A percentile compares a stretch with the other conserved stretches of the same genome.
Conservation (phyloP, 1,284 basidiomycete species). For the Irpex sp. region DNA sequence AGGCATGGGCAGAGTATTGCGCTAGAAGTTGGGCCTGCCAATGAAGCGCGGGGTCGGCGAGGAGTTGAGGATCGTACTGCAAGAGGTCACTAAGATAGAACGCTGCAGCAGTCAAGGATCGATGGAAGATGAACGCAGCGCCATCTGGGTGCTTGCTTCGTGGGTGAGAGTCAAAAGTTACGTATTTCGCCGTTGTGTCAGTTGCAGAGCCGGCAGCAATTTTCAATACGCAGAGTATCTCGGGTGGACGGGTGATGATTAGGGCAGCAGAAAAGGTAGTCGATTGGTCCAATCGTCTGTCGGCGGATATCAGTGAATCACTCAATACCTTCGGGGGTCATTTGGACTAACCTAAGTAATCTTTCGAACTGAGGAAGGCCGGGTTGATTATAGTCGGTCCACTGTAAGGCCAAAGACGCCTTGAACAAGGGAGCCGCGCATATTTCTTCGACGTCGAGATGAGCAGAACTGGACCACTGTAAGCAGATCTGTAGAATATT, state of each 20-base stretch:
- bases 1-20: constrained; percentile 55
- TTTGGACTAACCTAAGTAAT: constrained; percentile 40
- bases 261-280: constrained; percentile 35
- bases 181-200: constrained; percentile 28
- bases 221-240: constrained; percentile 57
- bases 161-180: constrained; percentile 64
- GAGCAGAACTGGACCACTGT: constrained; percentile 45
- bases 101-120: constrained; percentile 38
- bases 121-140: constrained; percentile 50
- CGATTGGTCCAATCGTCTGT: constrained; percentile 28
- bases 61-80: constrained; percentile 40
- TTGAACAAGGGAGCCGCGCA: constrained; percentile 30
- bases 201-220: constrained; percentile 27
- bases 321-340: too few species aligned
- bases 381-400: constrained; percentile 38
- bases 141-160: constrained; percentile 50
- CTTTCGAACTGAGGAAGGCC: constrained; percentile 35
- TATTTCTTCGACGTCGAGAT: constrained; percentile 53
- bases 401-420: constrained; percentile 34
- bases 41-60: constrained; percentile 40
- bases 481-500: constrained; percentile 20
- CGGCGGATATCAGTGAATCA: neutral
- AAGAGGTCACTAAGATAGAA: constrained; percentile 46
- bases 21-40: constrained; percentile 64
- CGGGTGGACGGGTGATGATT: constrained; percentile 66